Percentiles rank a stretch among this genome's conserved stretches.
Conservation (phyloP, 495 filamentous ascomycete genomes). For the Talaromyces wortmannii region DNA sequence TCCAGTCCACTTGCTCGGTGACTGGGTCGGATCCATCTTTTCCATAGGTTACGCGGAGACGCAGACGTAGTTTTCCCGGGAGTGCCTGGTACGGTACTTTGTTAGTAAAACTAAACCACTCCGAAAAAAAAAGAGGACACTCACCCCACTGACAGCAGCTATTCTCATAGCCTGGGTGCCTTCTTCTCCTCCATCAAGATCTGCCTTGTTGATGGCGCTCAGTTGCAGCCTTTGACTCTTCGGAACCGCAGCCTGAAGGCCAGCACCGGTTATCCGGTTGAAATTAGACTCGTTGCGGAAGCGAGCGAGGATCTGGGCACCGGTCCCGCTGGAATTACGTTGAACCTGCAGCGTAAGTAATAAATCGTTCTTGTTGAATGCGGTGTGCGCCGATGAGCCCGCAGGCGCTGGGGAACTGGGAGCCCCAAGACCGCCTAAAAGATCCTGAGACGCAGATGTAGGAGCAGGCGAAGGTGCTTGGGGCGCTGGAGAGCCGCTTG, state of each 20-base stretch:
- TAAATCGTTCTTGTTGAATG: constrained; percentile 82
- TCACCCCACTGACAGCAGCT: constrained; percentile 75
- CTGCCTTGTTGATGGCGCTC: constrained; percentile 73
- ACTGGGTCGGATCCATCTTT: constrained; percentile 62
- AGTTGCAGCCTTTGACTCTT: constrained; percentile 91
- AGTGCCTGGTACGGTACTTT: constrained; percentile 42
- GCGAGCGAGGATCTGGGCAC: constrained; percentile 69
- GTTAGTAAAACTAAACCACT: constrained; percentile 5
- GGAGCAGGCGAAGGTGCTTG: constrained; percentile 13
- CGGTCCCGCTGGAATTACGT: constrained; percentile 60
- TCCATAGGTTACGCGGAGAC: constrained; percentile 77
- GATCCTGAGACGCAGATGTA: constrained; percentile 39
- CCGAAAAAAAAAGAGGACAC: constrained; percentile 24
- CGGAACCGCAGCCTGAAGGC: constrained; percentile 88
- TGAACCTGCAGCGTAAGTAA: constrained; percentile 74
- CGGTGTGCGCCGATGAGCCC: constrained; percentile 47
- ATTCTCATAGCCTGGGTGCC: constrained; percentile 87
- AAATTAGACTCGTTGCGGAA: constrained; percentile 73
- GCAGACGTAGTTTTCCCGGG: constrained; percentile 67
- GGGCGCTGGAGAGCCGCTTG: constrained; percentile 33
- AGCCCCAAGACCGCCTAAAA: constrained; percentile 39
- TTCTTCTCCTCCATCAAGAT: constrained; percentile 70
- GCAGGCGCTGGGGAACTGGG: constrained; percentile 27
- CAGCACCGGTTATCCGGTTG: constrained; percentile 58
- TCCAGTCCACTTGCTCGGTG: constrained; percentile 94